Base-by-base conservation (phyloP, 2,329 filamentous ascomycete species). In the Colletotrichum gigasporum region DNA sequence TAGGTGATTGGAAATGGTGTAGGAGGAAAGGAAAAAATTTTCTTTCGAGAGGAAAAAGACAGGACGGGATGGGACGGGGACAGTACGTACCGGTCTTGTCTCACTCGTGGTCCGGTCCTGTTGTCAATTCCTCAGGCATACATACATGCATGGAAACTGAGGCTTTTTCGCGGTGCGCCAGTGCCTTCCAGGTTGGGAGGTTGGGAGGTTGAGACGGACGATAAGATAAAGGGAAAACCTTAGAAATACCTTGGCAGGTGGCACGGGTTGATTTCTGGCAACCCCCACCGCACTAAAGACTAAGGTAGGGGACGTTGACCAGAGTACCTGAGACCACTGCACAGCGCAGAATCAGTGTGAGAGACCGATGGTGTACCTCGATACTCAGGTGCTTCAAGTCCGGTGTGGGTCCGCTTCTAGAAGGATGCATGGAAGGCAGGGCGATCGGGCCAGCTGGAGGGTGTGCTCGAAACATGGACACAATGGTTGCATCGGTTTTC, bases 401-500 rank as follows among this genome's bases (percentile, higher is more conserved):
- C 9, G 14, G 24, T 24, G 20, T 32, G 44, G 28, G 26, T 51
- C n/a, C 35, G 53, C 44, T 58, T 63, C 59, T 39, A 57, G 59
- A 63, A 63, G 30, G 34, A 48, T 35, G 59, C 44, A 51, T 44
- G 30, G 59, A 63, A 58, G 35, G 18, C 37, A 16, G n/a, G 14
- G n/a, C 28, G 53, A 63, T 58, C 53, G 53, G 45, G 35, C 45
- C 35, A 37, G 47, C 30, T 35, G 44, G 35, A 51, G 35, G 35
- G 59, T 58, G 44, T 57, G n/a, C 42, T 50, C 24, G 26, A 28
- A 42, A 24, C n/a, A n/a, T n/a, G n/a, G n/a, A 16, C 20, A 2
- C 41, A 41, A 18, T 41, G 32, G 24, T 34, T 39, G 32, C 34
- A 26, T 59, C 28, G 12, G n/a, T 35, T 44, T 28, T 55, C 39